Conservation (phyloP, 2,329 filamentous ascomycete species). For the Lachnellula cervina region DNA sequence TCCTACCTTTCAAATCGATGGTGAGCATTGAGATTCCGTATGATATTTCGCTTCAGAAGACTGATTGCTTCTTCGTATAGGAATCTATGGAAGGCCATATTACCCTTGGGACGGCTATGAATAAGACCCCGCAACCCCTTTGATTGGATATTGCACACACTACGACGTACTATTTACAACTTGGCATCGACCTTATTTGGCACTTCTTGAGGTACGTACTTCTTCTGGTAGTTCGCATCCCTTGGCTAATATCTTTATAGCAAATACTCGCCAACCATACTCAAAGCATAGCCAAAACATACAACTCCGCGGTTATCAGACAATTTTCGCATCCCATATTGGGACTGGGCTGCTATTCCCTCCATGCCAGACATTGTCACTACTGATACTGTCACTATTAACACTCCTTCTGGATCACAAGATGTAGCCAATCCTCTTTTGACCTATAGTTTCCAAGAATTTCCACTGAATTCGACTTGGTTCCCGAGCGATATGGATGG, state of each 20-base stretch:
- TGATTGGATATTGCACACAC: slow-evolving; percentile 49
- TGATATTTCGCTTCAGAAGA: neutral
- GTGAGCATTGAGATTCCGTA: neutral
- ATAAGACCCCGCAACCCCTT: neutral
- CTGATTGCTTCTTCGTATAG: neutral
- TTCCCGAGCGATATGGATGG: slow-evolving; percentile 32
- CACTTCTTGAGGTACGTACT: slow-evolving; percentile 46
- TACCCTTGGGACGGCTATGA: slow-evolving; percentile 7
- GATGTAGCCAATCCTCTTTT: slow-evolving; percentile 46
- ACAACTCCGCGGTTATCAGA: slow-evolving; percentile 23
- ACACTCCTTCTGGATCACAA: slow-evolving; percentile 16
- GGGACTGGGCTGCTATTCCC: slow-evolving; percentile 41
- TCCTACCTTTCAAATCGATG: slow-evolving; percentile 12
- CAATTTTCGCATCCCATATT: slow-evolving; percentile 41
- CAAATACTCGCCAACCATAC: slow-evolving; percentile 47
- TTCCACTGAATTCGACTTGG: slow-evolving; percentile 31
- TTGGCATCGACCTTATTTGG: slow-evolving; percentile 53
- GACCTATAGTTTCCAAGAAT: slow-evolving; percentile 42
- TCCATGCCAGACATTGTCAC: slow-evolving; percentile 34
- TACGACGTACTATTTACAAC: slow-evolving; percentile 23
- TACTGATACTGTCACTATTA: slow-evolving; percentile 28
- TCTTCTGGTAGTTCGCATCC: slow-evolving; percentile 17
- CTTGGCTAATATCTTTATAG: slow-evolving; percentile 29
- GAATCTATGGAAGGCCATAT: slow-evolving; percentile 13
- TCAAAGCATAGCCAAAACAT: slow-evolving; percentile 38